phyloP scores from a whole-genome alignment of 1,284 basidiomycete genomes.

The Puccinia polysora region DNA sequence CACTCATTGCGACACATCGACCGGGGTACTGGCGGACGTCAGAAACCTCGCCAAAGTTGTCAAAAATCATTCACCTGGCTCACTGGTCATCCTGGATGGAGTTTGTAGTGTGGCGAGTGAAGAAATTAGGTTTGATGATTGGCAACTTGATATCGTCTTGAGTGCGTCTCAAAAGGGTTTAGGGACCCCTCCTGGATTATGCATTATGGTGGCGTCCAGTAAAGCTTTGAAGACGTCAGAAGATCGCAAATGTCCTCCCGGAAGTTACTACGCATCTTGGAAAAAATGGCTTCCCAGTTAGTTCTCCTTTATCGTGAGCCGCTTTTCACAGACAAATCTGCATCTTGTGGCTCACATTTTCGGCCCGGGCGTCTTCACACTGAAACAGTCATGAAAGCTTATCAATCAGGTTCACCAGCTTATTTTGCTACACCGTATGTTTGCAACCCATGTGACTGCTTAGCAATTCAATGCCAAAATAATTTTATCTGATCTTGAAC shows the following conservation, averaged over 20 bases:
- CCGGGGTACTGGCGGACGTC: constrained; percentile 78
- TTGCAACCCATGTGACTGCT: not conserved
- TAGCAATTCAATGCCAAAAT: too few relatives aligned
- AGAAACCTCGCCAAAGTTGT: constrained; percentile 73
- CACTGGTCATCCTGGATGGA: constrained; percentile 79
- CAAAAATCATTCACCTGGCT: constrained; percentile 73
- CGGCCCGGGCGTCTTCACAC: not conserved
- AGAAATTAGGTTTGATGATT: constrained; percentile 86
- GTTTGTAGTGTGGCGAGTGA: constrained; percentile 96
- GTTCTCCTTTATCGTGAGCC: constrained; percentile 45
- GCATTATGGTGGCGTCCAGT: constrained; percentile 74
- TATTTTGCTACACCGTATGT: constrained; percentile 79
- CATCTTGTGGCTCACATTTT: not conserved
- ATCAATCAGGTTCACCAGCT: constrained; percentile 66
- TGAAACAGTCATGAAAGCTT: constrained; percentile 88
- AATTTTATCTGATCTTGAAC: too few relatives aligned
- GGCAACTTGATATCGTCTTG: constrained; percentile 85
- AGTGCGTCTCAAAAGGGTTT: constrained; percentile 93
- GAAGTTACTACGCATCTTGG: constrained; percentile 85
- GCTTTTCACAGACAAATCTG: constrained; percentile 12
- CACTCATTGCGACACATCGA: constrained; percentile 67
- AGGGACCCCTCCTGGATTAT: constrained; percentile 87
- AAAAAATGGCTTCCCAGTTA: constrained; percentile 58
- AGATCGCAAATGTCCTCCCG: constrained; percentile 65
- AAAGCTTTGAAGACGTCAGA: constrained; percentile 73